Percentiles rank a stretch among this genome's conserved stretches.
These are phyloP conservation scores for Spiraea crenata DNA, from an alignment of 331 rosid species.

Conservation along the genomic window DNA sequence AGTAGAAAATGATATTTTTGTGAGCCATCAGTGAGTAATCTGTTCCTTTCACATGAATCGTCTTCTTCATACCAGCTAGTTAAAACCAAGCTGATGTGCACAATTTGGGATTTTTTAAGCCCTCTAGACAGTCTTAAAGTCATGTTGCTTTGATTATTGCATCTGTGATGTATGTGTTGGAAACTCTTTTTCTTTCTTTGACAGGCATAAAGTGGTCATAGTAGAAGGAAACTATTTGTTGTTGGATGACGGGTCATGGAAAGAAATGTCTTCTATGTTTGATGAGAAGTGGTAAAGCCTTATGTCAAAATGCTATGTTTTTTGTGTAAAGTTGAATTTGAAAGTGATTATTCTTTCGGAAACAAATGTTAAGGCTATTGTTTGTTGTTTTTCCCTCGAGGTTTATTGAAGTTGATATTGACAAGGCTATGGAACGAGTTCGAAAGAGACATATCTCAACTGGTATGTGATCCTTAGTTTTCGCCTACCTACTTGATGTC, in stretches of 20 bases:
- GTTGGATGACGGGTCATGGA: slow-evolving; percentile 73
- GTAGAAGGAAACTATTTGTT: slow-evolving; percentile 86
- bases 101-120: background rate
- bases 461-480: slow-evolving; percentile 40
- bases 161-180: background rate
- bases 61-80: background rate
- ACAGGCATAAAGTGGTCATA: slow-evolving; percentile 72
- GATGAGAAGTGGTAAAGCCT: slow-evolving; percentile 74
- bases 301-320: slow-evolving; percentile 10
- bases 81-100: background rate
- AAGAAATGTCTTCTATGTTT: slow-evolving; percentile 66
- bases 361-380: background rate
- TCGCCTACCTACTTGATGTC: slow-evolving; percentile 5
- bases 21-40: slow-evolving; percentile 69
- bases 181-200: slow-evolving; percentile 22
- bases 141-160: background rate
- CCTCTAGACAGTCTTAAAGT: background rate
- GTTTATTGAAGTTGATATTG: slow-evolving; percentile 71
- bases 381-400: slow-evolving; percentile 39
- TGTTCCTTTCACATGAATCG: slow-evolving; percentile 15
- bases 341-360: background rate
- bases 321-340: slow-evolving; percentile 7
- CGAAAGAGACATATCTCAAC: slow-evolving; percentile 76
- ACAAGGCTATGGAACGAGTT: slow-evolving; percentile 82
- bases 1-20: slow-evolving; percentile 71